Base-by-base conservation (phyloP, 2,329 filamentous ascomycete genomes). In the Xylaria sp. region DNA sequence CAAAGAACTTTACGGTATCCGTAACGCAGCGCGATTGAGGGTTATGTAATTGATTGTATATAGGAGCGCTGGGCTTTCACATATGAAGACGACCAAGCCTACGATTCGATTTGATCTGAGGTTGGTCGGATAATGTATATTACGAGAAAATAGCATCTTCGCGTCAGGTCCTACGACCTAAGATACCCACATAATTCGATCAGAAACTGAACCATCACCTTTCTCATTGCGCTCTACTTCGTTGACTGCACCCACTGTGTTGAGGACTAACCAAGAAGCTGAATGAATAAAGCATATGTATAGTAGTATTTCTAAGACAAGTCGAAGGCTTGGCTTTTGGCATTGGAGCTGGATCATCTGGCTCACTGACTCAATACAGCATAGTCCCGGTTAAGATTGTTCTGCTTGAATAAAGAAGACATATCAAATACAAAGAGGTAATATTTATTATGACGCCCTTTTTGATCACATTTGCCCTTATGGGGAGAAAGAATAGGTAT, bases 1-100 rank as follows among this genome's bases (percentile, higher is more conserved):
- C 65, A 20, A 73, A 64, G 46, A 39, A 73, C 34, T 72, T 70
- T 46, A 70, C 67, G 4, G 67, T 73, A 34, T 70, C 70, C 12
- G 66, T 72, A 44, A 63, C 72, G 39, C 64, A 71, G 52, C 50
- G 60, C 41, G 52, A 68, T 65, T 66, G 44, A 68, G 20, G 37
- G n/a, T 32, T 59, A 28, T 13, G 7, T 10, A 54, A 41, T 1
- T 1, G 32, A 50, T 58, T 56, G 25, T 12, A 63, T 57, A 58
- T 52, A 34, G 37, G 25, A 41, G 62, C 8, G 6, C 15, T 65
- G 46, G 20, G 55, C 9, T 41, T 20, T 13, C 13, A 32, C 25
- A 32, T 58, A 57, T 25, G 18, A 39, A 58, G 12, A 41, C 18
- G 28, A 57, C 46, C 23, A 44, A 23, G 13, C 34, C 34, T 25